Evolutionary conservation across 1,139 yeast genomes (phyloP).

Genomic region (Yamadazyma trypodendri): DNA sequence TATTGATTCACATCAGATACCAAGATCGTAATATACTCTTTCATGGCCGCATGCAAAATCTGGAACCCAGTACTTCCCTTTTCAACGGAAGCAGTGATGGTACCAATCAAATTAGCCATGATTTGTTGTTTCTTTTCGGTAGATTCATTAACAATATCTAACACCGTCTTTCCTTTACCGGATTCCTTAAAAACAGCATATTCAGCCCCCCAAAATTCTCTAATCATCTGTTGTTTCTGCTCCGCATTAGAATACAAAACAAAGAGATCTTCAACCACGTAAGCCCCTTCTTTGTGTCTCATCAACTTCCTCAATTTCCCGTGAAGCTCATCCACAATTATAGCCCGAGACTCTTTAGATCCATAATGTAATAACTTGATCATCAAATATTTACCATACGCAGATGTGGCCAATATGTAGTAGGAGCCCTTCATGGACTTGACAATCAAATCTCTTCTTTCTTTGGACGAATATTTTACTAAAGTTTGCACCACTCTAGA

Average conservation of each 20-base stretch:
- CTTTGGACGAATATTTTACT: conserved; percentile 79
- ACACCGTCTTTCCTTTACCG: conserved; percentile 61
- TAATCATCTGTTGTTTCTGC: conserved; percentile 85
- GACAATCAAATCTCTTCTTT: conserved; percentile 73
- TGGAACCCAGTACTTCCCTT: conserved; percentile 97
- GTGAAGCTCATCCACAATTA: conserved; percentile 80
- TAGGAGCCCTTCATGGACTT: conserved; percentile 70
- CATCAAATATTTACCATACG: conserved; percentile 89
- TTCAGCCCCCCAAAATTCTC: conserved; percentile 98
- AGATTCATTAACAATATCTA: conserved; percentile 65
- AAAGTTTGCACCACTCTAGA: conserved; percentile 94
- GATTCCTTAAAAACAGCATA: conserved; percentile 86
- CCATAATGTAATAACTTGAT: conserved; percentile 93
- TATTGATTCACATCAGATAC: conserved; percentile 41
- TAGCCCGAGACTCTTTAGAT: conserved; percentile 70
- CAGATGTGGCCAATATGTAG: conserved; percentile 82
- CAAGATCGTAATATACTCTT: conserved; percentile 75
- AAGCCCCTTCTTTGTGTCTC: conserved; percentile 99
- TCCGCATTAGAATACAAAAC: conserved; percentile 81
- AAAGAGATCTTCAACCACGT: conserved; percentile 91
- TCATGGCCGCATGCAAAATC: conserved; percentile 94
- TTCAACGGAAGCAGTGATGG: conserved; percentile 87
- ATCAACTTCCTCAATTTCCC: conserved; percentile 88
- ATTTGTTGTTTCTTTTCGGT: conserved; percentile 83
- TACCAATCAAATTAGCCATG: conserved; percentile 73